These are phyloP conservation scores for Acacia acuminata DNA, from an alignment of 306 rosid genomes.

Conservation along the genomic window DNA sequence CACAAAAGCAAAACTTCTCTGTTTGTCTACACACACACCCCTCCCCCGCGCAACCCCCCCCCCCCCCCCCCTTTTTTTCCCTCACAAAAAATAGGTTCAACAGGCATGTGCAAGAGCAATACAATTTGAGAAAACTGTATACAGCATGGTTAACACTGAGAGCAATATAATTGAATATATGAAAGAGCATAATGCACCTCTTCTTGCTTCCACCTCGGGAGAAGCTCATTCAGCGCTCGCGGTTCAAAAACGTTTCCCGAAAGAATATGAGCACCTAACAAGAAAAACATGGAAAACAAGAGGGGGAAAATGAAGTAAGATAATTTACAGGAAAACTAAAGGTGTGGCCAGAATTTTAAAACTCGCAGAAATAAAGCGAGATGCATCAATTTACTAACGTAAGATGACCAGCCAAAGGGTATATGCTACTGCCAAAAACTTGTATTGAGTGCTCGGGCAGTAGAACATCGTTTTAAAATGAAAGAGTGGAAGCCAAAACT, in stretches of 20 bases:
- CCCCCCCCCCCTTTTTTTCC: too few relatives aligned
- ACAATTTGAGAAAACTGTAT: neutral
- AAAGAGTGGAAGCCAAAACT: neutral
- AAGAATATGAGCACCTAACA: constrained; percentile 82
- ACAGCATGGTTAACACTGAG: neutral
- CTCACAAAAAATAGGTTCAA: neutral
- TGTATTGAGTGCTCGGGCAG: neutral
- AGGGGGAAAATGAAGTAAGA: neutral
- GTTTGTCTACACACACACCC: neutral
- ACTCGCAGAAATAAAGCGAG: neutral
- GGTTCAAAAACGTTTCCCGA: constrained; percentile 97
- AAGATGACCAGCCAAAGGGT: neutral
- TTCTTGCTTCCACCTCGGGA: constrained; percentile 82
- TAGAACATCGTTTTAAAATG: neutral
- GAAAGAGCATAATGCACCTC: constrained; percentile 51
- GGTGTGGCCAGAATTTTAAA: neutral
- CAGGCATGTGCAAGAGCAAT: neutral
- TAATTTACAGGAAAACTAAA: neutral
- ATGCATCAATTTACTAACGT: neutral
- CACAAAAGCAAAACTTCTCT: neutral
- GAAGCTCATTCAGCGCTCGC: constrained; percentile 83
- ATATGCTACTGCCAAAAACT: neutral
- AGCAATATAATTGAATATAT: neutral
- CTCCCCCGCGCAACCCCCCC: neutral
- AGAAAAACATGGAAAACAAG: neutral